A percentile compares a stretch with the other conserved stretches of the same genome.
phyloP scores from a whole-genome alignment of 2,329 filamentous ascomycete genomes.

The Fusarium subtropicale region DNA sequence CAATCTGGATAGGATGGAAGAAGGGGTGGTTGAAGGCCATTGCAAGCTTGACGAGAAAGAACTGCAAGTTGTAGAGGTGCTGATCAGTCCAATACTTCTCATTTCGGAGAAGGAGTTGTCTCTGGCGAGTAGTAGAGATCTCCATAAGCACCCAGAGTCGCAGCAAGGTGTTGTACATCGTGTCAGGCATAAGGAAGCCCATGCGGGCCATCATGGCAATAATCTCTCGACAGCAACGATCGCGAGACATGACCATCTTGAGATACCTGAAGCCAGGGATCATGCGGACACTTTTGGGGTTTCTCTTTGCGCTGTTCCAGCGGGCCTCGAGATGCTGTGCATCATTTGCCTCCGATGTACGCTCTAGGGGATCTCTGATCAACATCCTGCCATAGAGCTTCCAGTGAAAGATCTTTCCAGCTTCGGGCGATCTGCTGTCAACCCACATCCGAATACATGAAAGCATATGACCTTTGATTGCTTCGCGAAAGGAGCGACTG shows the following conservation, averaged over 20 bases:
- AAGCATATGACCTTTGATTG: conserved; percentile 69
- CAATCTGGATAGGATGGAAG: conserved; percentile 61
- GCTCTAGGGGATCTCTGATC: conserved; percentile 68
- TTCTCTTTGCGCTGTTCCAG: conserved; percentile 14
- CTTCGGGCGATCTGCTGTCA: conserved; percentile 63
- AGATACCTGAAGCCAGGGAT: conserved; percentile 76
- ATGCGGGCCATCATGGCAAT: conserved; percentile 68
- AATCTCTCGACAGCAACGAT: conserved; percentile 70
- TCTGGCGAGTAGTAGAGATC: conserved; percentile 65
- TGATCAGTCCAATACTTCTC: conserved; percentile 64
- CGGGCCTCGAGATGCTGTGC: conserved; percentile 11
- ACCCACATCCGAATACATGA: conserved; percentile 69
- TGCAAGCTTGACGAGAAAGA: conserved; percentile 78
- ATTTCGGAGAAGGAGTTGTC: conserved; percentile 67
- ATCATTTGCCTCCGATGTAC: conserved; percentile 50
- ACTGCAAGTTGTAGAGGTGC: conserved; percentile 70
- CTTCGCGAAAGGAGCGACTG: conserved; percentile 70
- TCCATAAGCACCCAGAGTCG: conserved; percentile 83
- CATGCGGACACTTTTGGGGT: conserved; percentile 54
- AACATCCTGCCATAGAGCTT: conserved; percentile 67
- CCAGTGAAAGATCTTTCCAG: conserved; percentile 70
- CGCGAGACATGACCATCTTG: conserved; percentile 71
- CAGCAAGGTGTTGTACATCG: conserved; percentile 62
- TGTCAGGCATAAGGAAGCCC: conserved; percentile 66
- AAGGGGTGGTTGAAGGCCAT: conserved; percentile 76